Conservation (phyloP, 768 basidiomycete species). For the Tricholoma terreum region DNA sequence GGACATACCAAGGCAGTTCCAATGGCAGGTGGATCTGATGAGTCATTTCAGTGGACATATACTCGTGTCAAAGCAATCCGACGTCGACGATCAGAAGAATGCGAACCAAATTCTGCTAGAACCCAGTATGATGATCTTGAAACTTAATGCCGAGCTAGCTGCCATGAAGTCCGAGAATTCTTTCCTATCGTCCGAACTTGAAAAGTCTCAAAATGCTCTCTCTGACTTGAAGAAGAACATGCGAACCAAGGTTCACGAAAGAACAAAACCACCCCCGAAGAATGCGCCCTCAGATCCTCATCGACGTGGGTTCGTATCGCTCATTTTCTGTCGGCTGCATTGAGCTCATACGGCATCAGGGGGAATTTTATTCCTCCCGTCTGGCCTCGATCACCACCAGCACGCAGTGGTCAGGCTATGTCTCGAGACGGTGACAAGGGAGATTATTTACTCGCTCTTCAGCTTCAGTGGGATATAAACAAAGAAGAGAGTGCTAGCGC, state of each 20-base stretch:
- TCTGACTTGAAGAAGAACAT: neutral
- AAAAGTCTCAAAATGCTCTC: neutral
- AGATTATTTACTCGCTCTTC: neutral
- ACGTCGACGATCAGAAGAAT: conserved; percentile 14
- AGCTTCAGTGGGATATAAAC: neutral
- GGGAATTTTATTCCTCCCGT: neutral
- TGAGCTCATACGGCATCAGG: neutral
- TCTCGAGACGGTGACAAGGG: neutral
- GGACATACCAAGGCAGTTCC: conserved; percentile 38
- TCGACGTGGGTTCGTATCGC: neutral
- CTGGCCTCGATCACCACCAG: neutral
- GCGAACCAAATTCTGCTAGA: conserved; percentile 39
- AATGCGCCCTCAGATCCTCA: neutral
- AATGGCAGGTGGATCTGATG: conserved; percentile 65
- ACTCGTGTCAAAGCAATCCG: conserved; percentile 35
- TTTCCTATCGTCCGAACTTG: conserved; percentile 2
- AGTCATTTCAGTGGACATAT: conserved; percentile 58
- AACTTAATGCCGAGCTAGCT: conserved; percentile 37
- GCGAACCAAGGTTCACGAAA: neutral
- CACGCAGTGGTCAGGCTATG: neutral
- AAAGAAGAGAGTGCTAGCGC: neutral
- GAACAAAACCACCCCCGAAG: neutral
- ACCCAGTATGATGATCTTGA: conserved; percentile 48
- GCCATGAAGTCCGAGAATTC: conserved; percentile 33
- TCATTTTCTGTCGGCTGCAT: neutral